Conservation (phyloP, 2,329 filamentous ascomycete species). For the Penicillium sp. region DNA sequence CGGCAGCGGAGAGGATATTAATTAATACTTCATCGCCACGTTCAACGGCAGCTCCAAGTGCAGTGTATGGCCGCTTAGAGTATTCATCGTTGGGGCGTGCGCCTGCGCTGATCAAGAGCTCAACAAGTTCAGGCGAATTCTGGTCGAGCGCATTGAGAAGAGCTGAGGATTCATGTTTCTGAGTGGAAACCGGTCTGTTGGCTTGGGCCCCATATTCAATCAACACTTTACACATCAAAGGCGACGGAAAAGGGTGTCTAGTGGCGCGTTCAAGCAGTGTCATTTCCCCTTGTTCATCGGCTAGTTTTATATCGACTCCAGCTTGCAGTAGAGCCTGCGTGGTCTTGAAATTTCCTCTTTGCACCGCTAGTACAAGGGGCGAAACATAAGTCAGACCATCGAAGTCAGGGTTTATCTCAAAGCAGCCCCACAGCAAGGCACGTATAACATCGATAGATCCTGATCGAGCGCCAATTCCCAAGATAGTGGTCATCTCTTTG, state of each 20-base stretch:
- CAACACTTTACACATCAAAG: neutral
- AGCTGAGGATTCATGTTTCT: neutral
- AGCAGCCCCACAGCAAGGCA: neutral
- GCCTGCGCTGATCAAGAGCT: constrained; percentile 9
- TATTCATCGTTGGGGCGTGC: constrained; percentile 13
- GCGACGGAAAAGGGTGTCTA: no score
- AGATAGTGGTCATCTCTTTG: neutral
- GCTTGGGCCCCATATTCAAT: neutral
- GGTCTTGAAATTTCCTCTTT: neutral
- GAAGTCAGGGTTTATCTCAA: neutral
- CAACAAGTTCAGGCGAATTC: neutral
- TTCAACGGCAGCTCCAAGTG: constrained; percentile 13
- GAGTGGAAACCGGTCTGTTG: neutral
- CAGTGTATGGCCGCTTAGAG: neutral
- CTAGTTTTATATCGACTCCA: neutral
- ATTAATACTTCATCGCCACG: constrained; percentile 1
- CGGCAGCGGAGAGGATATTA: neutral
- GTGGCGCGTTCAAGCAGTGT: neutral
- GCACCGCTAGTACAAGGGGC: neutral
- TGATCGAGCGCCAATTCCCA: neutral
- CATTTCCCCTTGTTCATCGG: neutral
- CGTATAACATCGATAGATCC: neutral
- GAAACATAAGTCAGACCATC: neutral
- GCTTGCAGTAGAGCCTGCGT: neutral
- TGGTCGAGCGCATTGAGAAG: constrained; percentile 1